Percentiles rank a stretch among this genome's conserved stretches.
These are phyloP conservation scores for Cyanidioschyzon merolae DNA, from an alignment of 23 red algal species.

Conservation along the genomic window DNA sequence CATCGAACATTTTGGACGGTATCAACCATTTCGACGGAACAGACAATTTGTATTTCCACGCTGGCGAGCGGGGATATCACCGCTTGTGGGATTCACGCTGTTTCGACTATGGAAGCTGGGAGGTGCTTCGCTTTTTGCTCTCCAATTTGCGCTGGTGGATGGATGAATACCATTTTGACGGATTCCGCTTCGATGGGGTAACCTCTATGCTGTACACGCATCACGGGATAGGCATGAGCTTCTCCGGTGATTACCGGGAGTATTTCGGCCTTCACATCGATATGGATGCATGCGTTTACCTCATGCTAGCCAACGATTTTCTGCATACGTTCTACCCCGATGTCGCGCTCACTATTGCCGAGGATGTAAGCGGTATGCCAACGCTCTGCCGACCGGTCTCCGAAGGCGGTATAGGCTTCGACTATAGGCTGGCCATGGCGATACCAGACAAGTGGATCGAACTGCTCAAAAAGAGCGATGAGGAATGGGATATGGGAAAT, in stretches of 20 bases:
- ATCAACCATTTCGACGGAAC: slow-evolving; percentile 96
- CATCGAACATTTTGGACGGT: slow-evolving; percentile 84
- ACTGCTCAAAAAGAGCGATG: slow-evolving; percentile 84
- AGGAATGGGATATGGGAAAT: slow-evolving; percentile 97
- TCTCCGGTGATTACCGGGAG: slow-evolving; percentile 72
- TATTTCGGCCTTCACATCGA: slow-evolving; percentile 97
- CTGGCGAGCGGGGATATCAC: slow-evolving; percentile 78
- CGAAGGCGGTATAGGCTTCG: slow-evolving; percentile 90
- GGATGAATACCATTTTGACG: slow-evolving; percentile 99
- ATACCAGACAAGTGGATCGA: slow-evolving; percentile 98
- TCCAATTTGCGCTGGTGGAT: slow-evolving; percentile 91
- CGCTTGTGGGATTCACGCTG: slow-evolving; percentile 73
- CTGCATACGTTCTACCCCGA: slow-evolving; percentile 63
- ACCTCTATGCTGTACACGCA: slow-evolving; percentile 97
- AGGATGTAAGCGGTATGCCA: slow-evolving; percentile 98
- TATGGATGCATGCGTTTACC: slow-evolving; percentile 90
- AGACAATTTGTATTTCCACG: slow-evolving; percentile 93
- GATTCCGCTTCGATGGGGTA: slow-evolving; percentile 97
- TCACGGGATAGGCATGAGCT: slow-evolving; percentile 72
- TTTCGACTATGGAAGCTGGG: slow-evolving; percentile 98
- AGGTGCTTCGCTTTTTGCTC: slow-evolving; percentile 89
- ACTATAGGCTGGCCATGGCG: slow-evolving; percentile 88
- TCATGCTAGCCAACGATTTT: slow-evolving; percentile 91
- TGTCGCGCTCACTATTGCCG: slow-evolving; percentile 63
- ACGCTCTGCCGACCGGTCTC: slow-evolving; percentile 79